Evolutionary conservation across 169 alveolate genomes (phyloP).

Genomic region (Amoebophrya sp.): DNA sequence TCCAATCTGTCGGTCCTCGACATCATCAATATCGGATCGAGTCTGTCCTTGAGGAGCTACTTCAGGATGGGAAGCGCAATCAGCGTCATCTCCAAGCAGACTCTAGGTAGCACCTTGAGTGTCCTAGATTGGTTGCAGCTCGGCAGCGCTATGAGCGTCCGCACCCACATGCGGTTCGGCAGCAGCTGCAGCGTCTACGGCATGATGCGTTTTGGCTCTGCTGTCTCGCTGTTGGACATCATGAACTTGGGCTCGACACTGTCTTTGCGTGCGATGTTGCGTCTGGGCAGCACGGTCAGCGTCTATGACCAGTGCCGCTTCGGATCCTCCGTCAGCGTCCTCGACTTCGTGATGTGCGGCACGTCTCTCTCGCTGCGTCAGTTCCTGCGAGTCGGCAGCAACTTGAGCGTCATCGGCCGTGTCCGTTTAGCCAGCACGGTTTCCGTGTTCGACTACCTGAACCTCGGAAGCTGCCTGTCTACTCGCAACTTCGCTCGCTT

Average conservation of each 20-base stretch:
- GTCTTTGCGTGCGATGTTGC: neutral
- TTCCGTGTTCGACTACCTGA: neutral
- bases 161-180: slow-evolving; percentile 25
- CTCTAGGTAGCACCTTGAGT: neutral
- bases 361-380: slow-evolving; percentile 27
- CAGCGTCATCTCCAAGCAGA: neutral
- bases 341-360: neutral
- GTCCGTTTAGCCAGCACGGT: neutral
- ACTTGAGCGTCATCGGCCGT: neutral
- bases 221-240: neutral
- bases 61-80: neutral
- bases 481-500: slow-evolving; percentile 12
- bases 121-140: neutral
- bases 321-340: neutral
- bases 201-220: neutral
- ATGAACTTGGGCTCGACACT: neutral
- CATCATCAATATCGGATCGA: slow-evolving; percentile 2
- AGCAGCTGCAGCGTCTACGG: slow-evolving; percentile 7
- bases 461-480: slow-evolving; percentile 11
- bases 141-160: slow-evolving; percentile 15
- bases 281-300: neutral
- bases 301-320: neutral
- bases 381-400: slow-evolving; percentile 12
- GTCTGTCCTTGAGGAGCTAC: slow-evolving; percentile 28
- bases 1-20: neutral